phyloP scores from a whole-genome alignment of 1,284 basidiomycete genomes.

The Ceratobasidium sp. region DNA sequence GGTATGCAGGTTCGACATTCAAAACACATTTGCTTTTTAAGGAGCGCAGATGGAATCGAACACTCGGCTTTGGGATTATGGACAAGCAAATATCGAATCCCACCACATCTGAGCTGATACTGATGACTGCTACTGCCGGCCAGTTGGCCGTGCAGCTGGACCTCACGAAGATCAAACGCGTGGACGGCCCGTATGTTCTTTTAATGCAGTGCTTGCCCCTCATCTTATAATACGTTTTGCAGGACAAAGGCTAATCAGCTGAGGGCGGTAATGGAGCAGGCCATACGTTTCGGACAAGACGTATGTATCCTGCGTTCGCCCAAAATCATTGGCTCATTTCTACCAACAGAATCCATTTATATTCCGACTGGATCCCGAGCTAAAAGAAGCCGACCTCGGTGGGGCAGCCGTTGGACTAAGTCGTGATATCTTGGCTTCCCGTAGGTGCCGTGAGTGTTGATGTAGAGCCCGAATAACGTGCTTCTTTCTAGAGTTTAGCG shows the following conservation, averaged over 20 bases:
- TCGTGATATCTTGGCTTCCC: slow-evolving; percentile 70
- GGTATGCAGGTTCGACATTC: slow-evolving; percentile 71
- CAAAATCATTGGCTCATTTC: background rate
- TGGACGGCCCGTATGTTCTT: slow-evolving; percentile 61
- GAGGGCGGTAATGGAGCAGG: slow-evolving; percentile 86
- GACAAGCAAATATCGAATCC: slow-evolving; percentile 55
- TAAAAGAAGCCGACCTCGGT: slow-evolving; percentile 82
- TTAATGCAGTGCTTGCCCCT: background rate
- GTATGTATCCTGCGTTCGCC: slow-evolving; percentile 50
- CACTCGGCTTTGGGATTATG: slow-evolving; percentile 70
- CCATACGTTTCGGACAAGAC: slow-evolving; percentile 79
- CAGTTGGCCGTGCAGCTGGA: slow-evolving; percentile 67
- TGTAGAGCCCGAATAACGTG: background rate
- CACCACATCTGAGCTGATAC: slow-evolving; percentile 30
- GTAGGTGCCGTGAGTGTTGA: slow-evolving; percentile 43
- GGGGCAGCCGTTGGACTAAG: slow-evolving; percentile 81
- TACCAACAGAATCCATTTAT: slow-evolving; percentile 74
- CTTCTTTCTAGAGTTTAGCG: slow-evolving; percentile 51
- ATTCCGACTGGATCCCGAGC: slow-evolving; percentile 80
- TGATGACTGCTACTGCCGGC: slow-evolving; percentile 40
- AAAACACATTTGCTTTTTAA: slow-evolving; percentile 74
- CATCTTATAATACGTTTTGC: slow-evolving; percentile 41
- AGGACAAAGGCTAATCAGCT: slow-evolving; percentile 72
- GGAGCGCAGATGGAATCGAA: slow-evolving; percentile 64
- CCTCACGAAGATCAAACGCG: slow-evolving; percentile 63